Conservation (phyloP, 805 yeast genomes). For the Candida boidinii region DNA sequence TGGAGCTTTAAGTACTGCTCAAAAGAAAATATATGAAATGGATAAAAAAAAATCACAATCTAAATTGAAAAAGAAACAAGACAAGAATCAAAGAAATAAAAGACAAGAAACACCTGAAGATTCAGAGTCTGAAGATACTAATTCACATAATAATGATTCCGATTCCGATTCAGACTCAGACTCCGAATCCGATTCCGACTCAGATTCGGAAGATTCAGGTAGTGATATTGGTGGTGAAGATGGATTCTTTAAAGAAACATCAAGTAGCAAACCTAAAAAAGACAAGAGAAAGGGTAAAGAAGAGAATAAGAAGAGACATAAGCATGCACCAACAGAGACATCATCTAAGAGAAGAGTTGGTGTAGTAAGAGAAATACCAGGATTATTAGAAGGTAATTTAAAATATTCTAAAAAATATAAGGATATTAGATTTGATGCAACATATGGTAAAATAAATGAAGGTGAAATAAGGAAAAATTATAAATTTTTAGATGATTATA, state of each 20-base stretch:
- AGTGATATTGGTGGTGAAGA: constrained; percentile 10
- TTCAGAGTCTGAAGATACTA: neutral
- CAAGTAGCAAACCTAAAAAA: constrained; percentile 8
- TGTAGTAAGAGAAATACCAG: constrained; percentile 66
- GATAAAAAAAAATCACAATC: too few relatives aligned
- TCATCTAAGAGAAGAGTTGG: constrained; percentile 69
- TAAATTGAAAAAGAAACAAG: constrained; percentile 3
- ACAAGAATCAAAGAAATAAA: constrained; percentile 11
- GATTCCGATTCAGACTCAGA: constrained; percentile 12
- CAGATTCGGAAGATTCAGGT: constrained; percentile 10
- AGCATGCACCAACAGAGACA: constrained; percentile 83
- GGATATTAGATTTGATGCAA: constrained; percentile 88
- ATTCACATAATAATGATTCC: too few relatives aligned
- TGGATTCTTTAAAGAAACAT: constrained; percentile 32
- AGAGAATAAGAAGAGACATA: constrained; percentile 32
- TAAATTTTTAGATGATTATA: constrained; percentile 77
- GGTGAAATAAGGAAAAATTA: constrained; percentile 65
- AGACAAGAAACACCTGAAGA: constrained; percentile 7
- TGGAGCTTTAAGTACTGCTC: constrained; percentile 57
- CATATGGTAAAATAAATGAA: constrained; percentile 76
- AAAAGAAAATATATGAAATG: constrained; percentile 31
- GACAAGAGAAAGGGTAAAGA: constrained; percentile 1
- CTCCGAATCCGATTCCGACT: constrained; percentile 15
- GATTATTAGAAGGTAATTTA: constrained; percentile 33
- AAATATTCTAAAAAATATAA: constrained; percentile 40